A percentile compares a stretch with the other conserved stretches of the same genome.
Evolutionary conservation across 352 stramenopile genomes (phyloP).

Genomic region (Pythium insidiosum): DNA sequence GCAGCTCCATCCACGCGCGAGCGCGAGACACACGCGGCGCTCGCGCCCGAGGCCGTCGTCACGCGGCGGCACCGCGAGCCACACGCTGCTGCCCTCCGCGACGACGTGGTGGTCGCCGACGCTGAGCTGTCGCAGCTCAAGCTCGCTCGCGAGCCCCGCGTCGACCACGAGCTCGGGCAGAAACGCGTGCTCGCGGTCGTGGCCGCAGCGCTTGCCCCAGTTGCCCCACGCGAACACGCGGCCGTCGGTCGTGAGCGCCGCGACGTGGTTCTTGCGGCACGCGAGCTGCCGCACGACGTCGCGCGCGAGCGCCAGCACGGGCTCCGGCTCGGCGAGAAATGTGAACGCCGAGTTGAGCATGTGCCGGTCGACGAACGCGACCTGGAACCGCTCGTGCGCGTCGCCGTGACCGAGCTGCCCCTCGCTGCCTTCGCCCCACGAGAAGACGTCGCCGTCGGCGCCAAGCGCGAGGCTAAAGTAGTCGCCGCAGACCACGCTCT

Average conservation of each 20-base stretch:
- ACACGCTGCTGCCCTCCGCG: conserved; percentile 57
- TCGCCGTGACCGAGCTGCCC: conserved; percentile 63
- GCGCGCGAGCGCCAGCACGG: conserved; percentile 41
- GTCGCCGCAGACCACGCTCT: conserved; percentile 50
- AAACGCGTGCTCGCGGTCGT: conserved; percentile 54
- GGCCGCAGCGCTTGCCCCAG: conserved; percentile 44
- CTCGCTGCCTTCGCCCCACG: conserved; percentile 68
- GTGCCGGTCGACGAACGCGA: conserved; percentile 50
- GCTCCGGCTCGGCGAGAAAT: conserved; percentile 50
- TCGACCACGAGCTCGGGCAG: conserved; percentile 32
- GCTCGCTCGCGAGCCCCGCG: background rate
- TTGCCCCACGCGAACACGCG: conserved; percentile 64
- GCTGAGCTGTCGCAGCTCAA: conserved; percentile 33
- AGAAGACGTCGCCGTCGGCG: conserved; percentile 57
- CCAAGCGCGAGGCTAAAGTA: conserved; percentile 64
- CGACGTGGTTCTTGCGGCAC: conserved; percentile 51
- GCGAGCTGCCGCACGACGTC: conserved; percentile 31
- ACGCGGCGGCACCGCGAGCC: conserved; percentile 26
- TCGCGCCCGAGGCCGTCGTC: background rate
- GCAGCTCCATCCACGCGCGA: conserved; percentile 17
- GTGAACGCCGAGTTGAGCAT: conserved; percentile 69
- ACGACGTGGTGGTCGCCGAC: conserved; percentile 49
- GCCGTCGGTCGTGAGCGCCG: conserved; percentile 28
- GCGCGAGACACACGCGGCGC: conserved; percentile 17
- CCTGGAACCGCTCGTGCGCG: conserved; percentile 37